phyloP scores from a whole-genome alignment of 2,329 filamentous ascomycete species.

The Aspergillus ochraceus region DNA sequence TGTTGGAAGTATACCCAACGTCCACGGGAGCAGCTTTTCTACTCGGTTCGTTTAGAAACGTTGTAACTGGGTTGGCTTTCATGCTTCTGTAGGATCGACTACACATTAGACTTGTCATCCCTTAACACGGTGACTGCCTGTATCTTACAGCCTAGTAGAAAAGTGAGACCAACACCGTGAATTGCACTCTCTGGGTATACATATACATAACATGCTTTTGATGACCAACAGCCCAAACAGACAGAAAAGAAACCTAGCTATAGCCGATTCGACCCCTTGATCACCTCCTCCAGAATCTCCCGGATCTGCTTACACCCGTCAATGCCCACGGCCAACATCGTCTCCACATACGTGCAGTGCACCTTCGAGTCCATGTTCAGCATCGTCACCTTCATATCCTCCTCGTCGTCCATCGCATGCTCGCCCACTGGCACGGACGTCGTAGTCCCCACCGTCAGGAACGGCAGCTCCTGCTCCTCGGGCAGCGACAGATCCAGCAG shows the following conservation, averaged over 20 bases:
- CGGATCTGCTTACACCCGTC: constrained; percentile 89
- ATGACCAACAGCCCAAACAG: not conserved
- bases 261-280: constrained; percentile 40
- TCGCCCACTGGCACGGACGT: constrained; percentile 46
- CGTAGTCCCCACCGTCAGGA: constrained; percentile 76
- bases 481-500: constrained; percentile 46
- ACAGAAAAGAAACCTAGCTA: constrained; percentile 5
- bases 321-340: constrained; percentile 88
- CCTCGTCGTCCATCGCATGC: constrained; percentile 55
- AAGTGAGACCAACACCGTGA: constrained; percentile 10
- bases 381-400: constrained; percentile 65
- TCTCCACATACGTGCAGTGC: constrained; percentile 76
- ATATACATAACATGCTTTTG: constrained; percentile 12
- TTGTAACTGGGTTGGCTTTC: no score
- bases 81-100: no score
- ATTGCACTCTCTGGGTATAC: constrained; percentile 15
- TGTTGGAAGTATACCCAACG: no score
- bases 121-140: no score
- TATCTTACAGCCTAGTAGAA: not conserved
- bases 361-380: constrained; percentile 85
- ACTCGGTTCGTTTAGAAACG: no score
- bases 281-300: constrained; percentile 75
- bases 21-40: no score
- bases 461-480: constrained; percentile 74
- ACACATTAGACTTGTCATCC: no score